These are phyloP conservation scores for Trichoderma lentiforme DNA, from an alignment of 2,329 filamentous ascomycete species.

Conservation along the genomic window DNA sequence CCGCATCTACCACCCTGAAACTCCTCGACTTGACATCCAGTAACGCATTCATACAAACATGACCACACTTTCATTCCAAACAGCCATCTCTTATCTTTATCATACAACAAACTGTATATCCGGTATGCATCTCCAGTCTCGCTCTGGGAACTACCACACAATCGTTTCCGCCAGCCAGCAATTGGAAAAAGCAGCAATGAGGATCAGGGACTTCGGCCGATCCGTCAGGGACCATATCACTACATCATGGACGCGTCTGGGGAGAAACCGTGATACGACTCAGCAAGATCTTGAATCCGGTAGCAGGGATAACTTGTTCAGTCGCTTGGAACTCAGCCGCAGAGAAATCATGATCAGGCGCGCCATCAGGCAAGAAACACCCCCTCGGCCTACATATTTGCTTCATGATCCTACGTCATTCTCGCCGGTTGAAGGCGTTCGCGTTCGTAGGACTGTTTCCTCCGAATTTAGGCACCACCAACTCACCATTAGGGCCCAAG, in stretches of 20 bases:
- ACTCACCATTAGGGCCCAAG: background rate
- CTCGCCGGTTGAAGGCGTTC: no score
- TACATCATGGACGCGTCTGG: background rate
- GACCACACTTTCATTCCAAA: background rate
- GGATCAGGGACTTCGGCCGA: background rate
- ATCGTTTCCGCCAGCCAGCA: background rate
- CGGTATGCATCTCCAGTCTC: background rate
- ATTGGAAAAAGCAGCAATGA: background rate
- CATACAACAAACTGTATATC: background rate
- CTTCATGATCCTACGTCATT: no score
- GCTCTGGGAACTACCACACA: constrained; percentile 19
- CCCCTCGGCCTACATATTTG: no score
- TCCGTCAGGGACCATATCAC: background rate
- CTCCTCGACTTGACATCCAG: background rate
- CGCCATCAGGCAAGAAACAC: background rate
- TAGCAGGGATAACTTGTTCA: background rate
- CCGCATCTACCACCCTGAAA: background rate
- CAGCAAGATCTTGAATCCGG: background rate
- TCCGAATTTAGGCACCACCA: no score
- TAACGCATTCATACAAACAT: background rate
- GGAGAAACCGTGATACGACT: background rate
- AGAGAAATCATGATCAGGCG: background rate
- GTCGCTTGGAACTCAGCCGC: no score
- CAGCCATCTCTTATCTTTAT: background rate
- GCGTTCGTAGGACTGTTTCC: no score